Percentiles rank a stretch among this genome's conserved stretches.
phyloP scores from a whole-genome alignment of 345 rosid genomes.

The Pseudoturritis turrita region DNA sequence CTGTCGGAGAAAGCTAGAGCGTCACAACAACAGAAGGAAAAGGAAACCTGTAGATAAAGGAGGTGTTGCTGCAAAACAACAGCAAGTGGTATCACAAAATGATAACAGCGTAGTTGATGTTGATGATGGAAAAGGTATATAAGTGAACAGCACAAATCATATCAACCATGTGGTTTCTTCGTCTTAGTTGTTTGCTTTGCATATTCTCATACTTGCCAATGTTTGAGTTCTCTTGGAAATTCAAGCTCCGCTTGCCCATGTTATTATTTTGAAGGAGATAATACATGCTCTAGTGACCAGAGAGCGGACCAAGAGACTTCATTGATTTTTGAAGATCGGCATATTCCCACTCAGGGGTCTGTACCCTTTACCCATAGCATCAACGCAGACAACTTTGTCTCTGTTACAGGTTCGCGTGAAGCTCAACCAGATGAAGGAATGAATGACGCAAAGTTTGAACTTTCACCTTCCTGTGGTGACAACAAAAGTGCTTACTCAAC shows the following conservation, averaged over 20 bases:
- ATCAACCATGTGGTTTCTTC: constrained; percentile 1
- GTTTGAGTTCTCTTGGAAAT: background rate
- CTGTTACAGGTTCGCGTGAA: constrained; percentile 51
- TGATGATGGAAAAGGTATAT: constrained; percentile 70
- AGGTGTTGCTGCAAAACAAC: constrained; percentile 35
- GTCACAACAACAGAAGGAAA: constrained; percentile 76
- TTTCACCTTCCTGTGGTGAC: constrained; percentile 56
- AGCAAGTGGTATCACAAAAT: constrained; percentile 31
- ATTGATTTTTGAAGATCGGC: constrained; percentile 56
- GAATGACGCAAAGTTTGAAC: constrained; percentile 50
- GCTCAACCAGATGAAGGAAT: constrained; percentile 44
- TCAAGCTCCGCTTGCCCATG: background rate
- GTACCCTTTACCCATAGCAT: constrained; percentile 47
- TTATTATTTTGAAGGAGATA: constrained; percentile 35
- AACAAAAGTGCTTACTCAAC: constrained; percentile 73
- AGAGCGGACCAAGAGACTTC: constrained; percentile 55
- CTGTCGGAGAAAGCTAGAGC: constrained; percentile 91
- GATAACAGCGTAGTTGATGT: constrained; percentile 46
- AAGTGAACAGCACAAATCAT: background rate
- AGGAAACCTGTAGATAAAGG: constrained; percentile 57
- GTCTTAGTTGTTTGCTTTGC: background rate
- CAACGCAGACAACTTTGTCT: constrained; percentile 51
- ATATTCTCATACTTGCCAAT: background rate
- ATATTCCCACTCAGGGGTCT: constrained; percentile 38
- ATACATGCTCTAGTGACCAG: constrained; percentile 41